Base-by-base conservation (phyloP, 1,284 basidiomycete species). In the Naganishia liquefaciens region DNA sequence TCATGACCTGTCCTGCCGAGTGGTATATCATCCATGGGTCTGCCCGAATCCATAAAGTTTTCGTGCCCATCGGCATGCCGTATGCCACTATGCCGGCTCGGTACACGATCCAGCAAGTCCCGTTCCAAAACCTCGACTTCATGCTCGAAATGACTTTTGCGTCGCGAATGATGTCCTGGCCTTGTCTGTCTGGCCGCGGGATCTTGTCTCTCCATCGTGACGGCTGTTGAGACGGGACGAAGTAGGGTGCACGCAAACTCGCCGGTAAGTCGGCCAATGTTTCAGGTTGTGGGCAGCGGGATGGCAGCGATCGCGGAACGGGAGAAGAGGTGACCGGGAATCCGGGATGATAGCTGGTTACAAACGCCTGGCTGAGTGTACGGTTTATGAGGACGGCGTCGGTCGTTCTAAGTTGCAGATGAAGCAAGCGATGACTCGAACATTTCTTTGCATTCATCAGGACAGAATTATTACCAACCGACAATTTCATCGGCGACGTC, bases 91-190 rank as follows among this genome's bases (percentile, higher is more conserved):
- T 50, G 46, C 7, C 39, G 46, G 43, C 57, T 60, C 6, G 57
- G 57, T 25, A 30, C 13, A 1, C 57, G 46, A 42, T 60, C 57
- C 33, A 60, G 46, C 46, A 60, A 46, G 28, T 60, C 57, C 57
- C 57, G 46, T 49, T 60, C 57, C 21, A 60, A 46, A 15, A 60
- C 57, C 39, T 60, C 46, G 19, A 60, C 46, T 50, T 60, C 57
- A 25, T 60, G n/a, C 33, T 60, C 57, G 57, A 50, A 60, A 39
- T 60, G 46, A 40, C 55, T 60, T 49, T 11, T 60, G 7, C 46
- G 37, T 4, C 57, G 46, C 3, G 46, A 30, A 27, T 60, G 57
- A 11, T 49, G 46, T 42, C 33, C 23, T 15, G 40, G 37, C 21
- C n/a, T 19, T 27, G 27, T 11, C 30, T 13, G 33, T 9, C 27